Evolutionary conservation across 139 green algal genomes (phyloP), one percentile per base, ranked within the genome.

Genomic region (Tetraselmis striata): DNA sequence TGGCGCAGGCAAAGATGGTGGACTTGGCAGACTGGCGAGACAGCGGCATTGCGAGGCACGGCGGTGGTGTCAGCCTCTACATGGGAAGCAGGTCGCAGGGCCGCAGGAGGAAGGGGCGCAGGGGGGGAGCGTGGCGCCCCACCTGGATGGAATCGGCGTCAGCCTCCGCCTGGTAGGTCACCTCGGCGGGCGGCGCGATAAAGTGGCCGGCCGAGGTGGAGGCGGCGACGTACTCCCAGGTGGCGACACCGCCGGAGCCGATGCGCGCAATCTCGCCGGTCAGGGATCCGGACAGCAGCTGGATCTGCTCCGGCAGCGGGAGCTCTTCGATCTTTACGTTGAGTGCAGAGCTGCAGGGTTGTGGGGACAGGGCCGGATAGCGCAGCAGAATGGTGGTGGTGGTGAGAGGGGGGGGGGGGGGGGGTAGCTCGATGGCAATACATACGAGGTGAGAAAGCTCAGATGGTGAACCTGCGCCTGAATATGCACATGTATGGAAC

Each of bases 121-220:
- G n/a, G n/a, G n/a, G n/a, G n/a, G n/a, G n/a, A n/a, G n/a, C n/a
- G n/a, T n/a, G n/a, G n/a, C n/a, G n/a, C 1, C 82, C 1, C 75
- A 88, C 85, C 85, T 88, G 85, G 59, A 79, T n/a, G 27, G 87
- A 83, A 26, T 31, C 82, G 79, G 2, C 77, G 27, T 87, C 86
- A 1, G 79, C 11, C 30, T 89, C 86, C 11, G 86, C 32, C 2
- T 80, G 1, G 79, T 89, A 89, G 29, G 81, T 83, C 1, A 89
- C 83, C 2, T 1, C 58, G 30, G 86, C 86, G 1, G 59, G 2
- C 1, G 79, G 74, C 0, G 77, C 45, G 2, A 77, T 59, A 29
- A 59, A n/a, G 28, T 79, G 59, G 1, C 32, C 82, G 59, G 80
- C 86, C 30, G 81, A 83, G 77, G 78, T 82, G n/a, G 84, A 84